phyloP scores from a whole-genome alignment of 148 eudicot species.

The Rhododendron ferrugineum region DNA sequence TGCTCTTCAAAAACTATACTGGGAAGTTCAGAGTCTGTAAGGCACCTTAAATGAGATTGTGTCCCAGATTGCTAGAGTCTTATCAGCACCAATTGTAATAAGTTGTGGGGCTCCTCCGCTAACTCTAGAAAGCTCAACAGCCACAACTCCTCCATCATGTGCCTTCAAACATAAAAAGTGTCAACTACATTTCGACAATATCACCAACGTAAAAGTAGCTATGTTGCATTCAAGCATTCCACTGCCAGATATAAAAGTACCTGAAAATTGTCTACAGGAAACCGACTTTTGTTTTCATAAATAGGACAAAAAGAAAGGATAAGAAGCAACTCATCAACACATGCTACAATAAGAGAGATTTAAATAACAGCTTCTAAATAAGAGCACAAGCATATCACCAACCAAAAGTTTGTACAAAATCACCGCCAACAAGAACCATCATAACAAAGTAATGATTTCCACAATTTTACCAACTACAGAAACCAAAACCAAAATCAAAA shows the following conservation, averaged over 20 bases:
- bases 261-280: not conserved
- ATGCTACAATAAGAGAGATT: not conserved
- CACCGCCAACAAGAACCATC: not conserved
- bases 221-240: not conserved
- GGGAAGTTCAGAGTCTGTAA: conserved; percentile 12
- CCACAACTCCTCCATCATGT: conserved; percentile 97
- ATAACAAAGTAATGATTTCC: not conserved
- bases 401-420: not conserved
- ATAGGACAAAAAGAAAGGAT: not conserved
- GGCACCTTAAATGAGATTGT: conserved; percentile 84
- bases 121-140: conserved; percentile 90
- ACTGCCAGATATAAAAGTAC: not conserved
- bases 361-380: not conserved
- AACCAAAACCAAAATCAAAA: not conserved
- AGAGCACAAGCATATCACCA: not conserved
- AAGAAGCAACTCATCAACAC: conserved; percentile 4
- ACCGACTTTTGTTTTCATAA: not conserved
- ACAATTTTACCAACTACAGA: not conserved
- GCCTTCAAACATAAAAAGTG: conserved; percentile 40
- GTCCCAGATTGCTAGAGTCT: conserved; percentile 94
- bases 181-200: not conserved
- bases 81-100: conserved; percentile 92
- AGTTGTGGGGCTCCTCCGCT: conserved; percentile 93
- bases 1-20: conserved; percentile 1
- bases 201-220: not conserved